Conservation (phyloP, 345 rosid genomes). For the Linum lewisii region DNA sequence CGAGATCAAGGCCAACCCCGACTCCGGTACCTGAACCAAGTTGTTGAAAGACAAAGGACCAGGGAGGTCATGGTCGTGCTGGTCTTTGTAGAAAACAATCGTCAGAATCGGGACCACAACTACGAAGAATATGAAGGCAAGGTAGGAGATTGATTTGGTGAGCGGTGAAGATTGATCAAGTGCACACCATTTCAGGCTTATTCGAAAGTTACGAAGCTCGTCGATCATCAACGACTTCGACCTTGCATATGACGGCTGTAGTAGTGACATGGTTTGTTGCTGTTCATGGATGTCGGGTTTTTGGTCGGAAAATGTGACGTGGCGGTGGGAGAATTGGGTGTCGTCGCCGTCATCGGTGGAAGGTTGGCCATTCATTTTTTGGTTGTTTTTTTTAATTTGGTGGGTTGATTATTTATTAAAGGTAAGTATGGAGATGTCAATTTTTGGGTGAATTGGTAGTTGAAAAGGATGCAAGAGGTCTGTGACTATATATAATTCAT, state of each 20-base stretch:
- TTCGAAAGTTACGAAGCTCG: constrained; percentile 41
- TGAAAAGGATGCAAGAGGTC: no score
- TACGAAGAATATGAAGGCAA: constrained; percentile 35
- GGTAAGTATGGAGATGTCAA: no score
- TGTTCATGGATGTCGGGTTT: background rate
- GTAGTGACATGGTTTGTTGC: constrained; percentile 4
- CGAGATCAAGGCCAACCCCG: constrained; percentile 45
- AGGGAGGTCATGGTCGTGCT: constrained; percentile 13
- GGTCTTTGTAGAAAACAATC: constrained; percentile 22
- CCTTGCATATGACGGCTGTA: constrained; percentile 18
- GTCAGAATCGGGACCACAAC: constrained; percentile 35
- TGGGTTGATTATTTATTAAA: no score
- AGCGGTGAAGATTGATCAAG: constrained; percentile 53
- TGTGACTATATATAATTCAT: no score
- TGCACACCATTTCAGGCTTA: constrained; percentile 55
- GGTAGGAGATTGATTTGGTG: constrained; percentile 41
- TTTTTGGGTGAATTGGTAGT: no score
- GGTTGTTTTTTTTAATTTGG: no score
- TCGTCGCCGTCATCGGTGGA: no score
- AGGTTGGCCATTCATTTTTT: no score
- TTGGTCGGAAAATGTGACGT: constrained; percentile 1
- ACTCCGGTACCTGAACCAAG: constrained; percentile 57
- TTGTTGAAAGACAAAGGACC: constrained; percentile 33
- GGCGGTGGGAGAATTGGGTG: background rate
- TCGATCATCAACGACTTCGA: constrained; percentile 34